phyloP scores from a whole-genome alignment of 805 yeast species.

The Teunomyces pallodes region DNA sequence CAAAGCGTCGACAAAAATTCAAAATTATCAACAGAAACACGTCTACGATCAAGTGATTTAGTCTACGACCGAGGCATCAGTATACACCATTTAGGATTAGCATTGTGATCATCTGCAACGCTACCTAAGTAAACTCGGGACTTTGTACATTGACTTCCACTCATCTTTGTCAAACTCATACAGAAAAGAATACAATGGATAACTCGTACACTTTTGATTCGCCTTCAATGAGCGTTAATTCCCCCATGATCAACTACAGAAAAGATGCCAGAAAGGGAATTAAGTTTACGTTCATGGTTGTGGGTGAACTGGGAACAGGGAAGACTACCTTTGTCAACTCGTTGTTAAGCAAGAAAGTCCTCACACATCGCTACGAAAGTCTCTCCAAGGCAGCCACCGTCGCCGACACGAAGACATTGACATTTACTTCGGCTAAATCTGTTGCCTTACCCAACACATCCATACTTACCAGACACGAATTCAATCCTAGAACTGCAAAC shows the following conservation, averaged over 20 bases:
- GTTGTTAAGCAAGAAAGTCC: conserved; percentile 57
- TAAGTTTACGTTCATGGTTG: conserved; percentile 69
- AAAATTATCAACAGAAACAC: not conserved
- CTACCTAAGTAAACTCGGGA: not conserved
- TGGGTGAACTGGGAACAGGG: conserved; percentile 75
- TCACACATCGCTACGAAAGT: conserved; percentile 57
- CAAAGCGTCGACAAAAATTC: conserved; percentile 3
- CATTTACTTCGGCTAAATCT: conserved; percentile 56
- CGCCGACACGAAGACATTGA: conserved; percentile 47
- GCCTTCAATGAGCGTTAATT: conserved; percentile 23
- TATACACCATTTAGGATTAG: not conserved
- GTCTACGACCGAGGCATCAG: not conserved
- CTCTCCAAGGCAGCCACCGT: conserved; percentile 18
- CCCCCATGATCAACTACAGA: conserved; percentile 50
- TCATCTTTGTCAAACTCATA: not conserved
- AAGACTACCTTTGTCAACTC: conserved; percentile 74
- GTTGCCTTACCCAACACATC: conserved; percentile 55
- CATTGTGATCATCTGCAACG: too few relatives aligned
- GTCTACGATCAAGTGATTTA: not conserved
- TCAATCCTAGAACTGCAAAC: conserved; percentile 58
- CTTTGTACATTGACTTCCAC: not conserved
- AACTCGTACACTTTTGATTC: conserved; percentile 21
- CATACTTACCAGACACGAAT: conserved; percentile 52
- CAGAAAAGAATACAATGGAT: conserved; percentile 10
- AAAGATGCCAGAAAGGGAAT: conserved; percentile 73